These are phyloP conservation scores for Pseudomassariella vexata DNA, from an alignment of 2,329 filamentous ascomycete genomes.

Conservation along the genomic window DNA sequence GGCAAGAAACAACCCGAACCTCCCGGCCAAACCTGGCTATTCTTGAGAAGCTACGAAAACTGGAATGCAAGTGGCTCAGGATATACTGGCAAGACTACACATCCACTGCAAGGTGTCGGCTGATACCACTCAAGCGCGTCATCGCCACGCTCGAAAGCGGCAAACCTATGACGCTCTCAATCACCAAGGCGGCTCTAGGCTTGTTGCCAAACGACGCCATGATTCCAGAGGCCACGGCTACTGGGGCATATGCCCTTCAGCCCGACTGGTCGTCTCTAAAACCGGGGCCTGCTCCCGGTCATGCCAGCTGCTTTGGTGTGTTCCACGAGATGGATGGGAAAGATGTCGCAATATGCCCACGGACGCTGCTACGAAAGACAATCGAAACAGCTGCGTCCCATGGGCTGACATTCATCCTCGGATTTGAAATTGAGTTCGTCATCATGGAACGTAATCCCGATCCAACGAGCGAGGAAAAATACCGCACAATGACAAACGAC, in stretches of 20 bases:
- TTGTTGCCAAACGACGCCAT: slow-evolving; percentile 62
- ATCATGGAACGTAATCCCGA: slow-evolving; percentile 50
- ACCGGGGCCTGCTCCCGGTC: slow-evolving; percentile 50
- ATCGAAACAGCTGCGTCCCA: slow-evolving; percentile 44
- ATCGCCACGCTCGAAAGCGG: slow-evolving; percentile 39
- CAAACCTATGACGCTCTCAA: slow-evolving; percentile 43
- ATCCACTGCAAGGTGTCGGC: slow-evolving; percentile 58
- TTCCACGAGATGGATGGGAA: slow-evolving; percentile 54
- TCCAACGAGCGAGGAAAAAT: slow-evolving; percentile 21
- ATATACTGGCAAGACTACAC: slow-evolving; percentile 77
- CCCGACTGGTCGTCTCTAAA: slow-evolving; percentile 61
- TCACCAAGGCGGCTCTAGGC: slow-evolving; percentile 59
- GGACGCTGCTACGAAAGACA: slow-evolving; percentile 53
- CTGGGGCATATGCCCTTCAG: slow-evolving; percentile 60
- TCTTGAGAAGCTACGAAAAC: slow-evolving; percentile 18
- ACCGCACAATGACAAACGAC: slow-evolving; percentile 42
- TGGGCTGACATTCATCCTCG: slow-evolving; percentile 57
- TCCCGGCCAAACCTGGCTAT: slow-evolving; percentile 17
- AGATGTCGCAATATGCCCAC: slow-evolving; percentile 54
- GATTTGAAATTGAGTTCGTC: slow-evolving; percentile 78
- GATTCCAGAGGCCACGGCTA: slow-evolving; percentile 46
- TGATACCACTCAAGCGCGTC: slow-evolving; percentile 59
- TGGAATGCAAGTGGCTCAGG: slow-evolving; percentile 60
- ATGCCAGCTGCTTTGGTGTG: slow-evolving; percentile 61
- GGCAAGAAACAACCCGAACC: slow-evolving; percentile 24